Evolutionary conservation across 305 asterid genomes (phyloP).

Genomic region (Fraxinus sp.): DNA sequence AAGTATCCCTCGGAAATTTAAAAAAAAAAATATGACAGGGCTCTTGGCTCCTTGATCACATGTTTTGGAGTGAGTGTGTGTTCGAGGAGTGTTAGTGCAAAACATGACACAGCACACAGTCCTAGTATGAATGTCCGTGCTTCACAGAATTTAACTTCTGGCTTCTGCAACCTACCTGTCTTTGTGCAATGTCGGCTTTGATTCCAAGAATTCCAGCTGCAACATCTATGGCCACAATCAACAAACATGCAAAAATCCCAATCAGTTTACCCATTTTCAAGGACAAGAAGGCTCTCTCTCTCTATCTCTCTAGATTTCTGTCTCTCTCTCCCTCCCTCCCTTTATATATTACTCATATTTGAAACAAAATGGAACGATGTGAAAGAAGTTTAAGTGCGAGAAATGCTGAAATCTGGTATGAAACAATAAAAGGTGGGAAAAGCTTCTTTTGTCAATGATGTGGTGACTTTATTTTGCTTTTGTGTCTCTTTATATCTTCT

Average conservation of each 20-base stretch:
- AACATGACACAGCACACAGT: neutral
- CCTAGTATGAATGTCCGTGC: neutral
- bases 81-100: neutral
- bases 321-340: neutral
- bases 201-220: constrained; percentile 71
- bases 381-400: neutral
- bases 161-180: constrained; percentile 39
- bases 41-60: too few relatives aligned
- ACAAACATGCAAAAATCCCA: constrained; percentile 56
- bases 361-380: neutral
- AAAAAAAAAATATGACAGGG: too few relatives aligned
- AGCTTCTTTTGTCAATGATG: constrained; percentile 60
- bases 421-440: constrained; percentile 16
- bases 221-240: constrained; percentile 68
- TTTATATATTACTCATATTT: neutral
- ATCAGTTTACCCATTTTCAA: constrained; percentile 49
- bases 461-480: constrained; percentile 48
- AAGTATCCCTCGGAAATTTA: too few relatives aligned
- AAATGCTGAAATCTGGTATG: neutral
- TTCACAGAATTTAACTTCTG: neutral
- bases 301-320: neutral
- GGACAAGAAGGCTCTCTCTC: constrained; percentile 8
- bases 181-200: constrained; percentile 79
- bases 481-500: constrained; percentile 34
- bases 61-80: neutral